A percentile compares a stretch with the other conserved stretches of the same genome.
Evolutionary conservation across 306 rosid species (phyloP).

Genomic region (Acacia melanoxylon): DNA sequence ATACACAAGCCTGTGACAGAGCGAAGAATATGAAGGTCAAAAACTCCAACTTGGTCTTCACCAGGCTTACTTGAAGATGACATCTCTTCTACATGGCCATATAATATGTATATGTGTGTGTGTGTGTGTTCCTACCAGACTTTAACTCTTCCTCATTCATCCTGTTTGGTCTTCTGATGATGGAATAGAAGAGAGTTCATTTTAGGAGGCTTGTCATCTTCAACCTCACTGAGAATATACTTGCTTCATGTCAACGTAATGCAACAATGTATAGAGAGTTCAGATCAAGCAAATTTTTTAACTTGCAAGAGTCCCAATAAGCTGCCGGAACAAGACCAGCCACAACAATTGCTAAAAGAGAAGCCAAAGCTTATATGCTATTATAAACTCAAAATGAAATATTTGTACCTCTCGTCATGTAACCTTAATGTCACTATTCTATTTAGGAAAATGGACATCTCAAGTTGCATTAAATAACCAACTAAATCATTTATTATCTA

Average conservation of each 20-base stretch:
- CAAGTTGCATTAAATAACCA: not conserved
- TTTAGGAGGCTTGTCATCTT: not conserved
- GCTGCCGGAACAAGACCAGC: not conserved
- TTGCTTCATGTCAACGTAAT: not conserved
- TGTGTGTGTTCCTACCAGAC: too few relatives aligned
- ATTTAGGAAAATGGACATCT: not conserved
- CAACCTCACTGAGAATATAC: not conserved
- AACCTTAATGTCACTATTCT: not conserved
- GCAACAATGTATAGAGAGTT: not conserved
- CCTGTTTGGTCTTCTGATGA: not conserved
- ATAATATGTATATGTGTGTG: too few relatives aligned
- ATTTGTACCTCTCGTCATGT: not conserved
- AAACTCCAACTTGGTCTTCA: not conserved
- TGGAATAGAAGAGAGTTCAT: not conserved
- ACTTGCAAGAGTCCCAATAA: not conserved
- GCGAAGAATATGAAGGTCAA: not conserved
- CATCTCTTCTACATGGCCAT: not conserved
- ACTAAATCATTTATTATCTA: not conserved
- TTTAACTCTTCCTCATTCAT: not conserved
- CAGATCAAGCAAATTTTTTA: not conserved
- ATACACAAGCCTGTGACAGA: not conserved
- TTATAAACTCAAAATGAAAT: not conserved
- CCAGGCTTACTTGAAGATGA: not conserved
- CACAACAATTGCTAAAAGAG: not conserved
- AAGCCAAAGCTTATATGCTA: not conserved